A percentile compares a stretch with the other conserved stretches of the same genome.
Conservation (phyloP, 495 filamentous ascomycete genomes). For the Penicillium daleae region DNA sequence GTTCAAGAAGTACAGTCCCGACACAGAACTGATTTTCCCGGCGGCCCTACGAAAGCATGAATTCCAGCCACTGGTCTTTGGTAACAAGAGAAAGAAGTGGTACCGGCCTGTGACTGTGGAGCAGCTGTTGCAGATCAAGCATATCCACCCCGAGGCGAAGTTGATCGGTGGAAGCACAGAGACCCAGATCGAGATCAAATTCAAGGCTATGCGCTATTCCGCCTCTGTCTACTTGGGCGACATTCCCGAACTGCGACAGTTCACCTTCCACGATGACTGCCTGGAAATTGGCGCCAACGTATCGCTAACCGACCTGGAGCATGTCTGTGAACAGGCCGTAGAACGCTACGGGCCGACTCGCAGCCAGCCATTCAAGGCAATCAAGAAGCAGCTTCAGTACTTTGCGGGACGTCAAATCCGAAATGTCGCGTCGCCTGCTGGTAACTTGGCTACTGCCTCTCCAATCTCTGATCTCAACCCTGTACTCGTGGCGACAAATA, state of each 20-base stretch:
- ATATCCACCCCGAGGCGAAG: conserved; percentile 81
- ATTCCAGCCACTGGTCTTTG: conserved; percentile 81
- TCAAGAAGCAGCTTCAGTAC: conserved; percentile 64
- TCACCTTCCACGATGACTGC: conserved; percentile 75
- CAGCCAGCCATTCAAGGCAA: conserved; percentile 63
- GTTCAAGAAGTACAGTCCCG: conserved; percentile 90
- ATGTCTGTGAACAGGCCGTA: conserved; percentile 71
- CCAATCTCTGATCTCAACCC: conserved; percentile 97
- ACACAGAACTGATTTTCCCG: conserved; percentile 95
- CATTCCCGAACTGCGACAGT: conserved; percentile 83
- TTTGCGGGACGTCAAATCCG: conserved; percentile 96
- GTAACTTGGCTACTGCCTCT: conserved; percentile 92
- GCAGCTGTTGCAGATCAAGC: conserved; percentile 90
- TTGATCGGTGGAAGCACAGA: conserved; percentile 95
- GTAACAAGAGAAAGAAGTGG: conserved; percentile 95
- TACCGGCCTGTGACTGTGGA: conserved; percentile 84
- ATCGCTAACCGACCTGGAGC: conserved; percentile 73
- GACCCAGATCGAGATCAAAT: conserved; percentile 97
- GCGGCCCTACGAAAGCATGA: conserved; percentile 79
- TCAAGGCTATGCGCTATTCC: conserved; percentile 90
- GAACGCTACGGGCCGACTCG: conserved; percentile 72
- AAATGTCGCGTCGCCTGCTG: conserved; percentile 95
- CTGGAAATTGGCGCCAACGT: conserved; percentile 92
- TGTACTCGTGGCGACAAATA: conserved; percentile 86
- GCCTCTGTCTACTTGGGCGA: conserved; percentile 92